A percentile compares a stretch with the other conserved stretches of the same genome.
Conservation (phyloP, 1,139 yeast genomes). For the Blastobotrys malaysiensis region DNA sequence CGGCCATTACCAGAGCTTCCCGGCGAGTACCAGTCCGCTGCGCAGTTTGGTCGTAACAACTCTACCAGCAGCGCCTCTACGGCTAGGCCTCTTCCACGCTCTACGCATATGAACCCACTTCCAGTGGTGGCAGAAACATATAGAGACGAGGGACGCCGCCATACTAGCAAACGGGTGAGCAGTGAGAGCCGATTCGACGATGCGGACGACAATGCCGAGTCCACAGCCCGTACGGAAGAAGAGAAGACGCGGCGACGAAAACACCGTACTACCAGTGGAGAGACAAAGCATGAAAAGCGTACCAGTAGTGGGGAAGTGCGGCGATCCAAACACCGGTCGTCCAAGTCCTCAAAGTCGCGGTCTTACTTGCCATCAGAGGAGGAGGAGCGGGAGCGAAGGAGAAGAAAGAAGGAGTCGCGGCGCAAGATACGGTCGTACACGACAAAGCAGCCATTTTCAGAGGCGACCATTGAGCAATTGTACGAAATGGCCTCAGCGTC, state of each 20-base stretch:
- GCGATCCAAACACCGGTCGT: not conserved
- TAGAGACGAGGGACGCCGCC: not conserved
- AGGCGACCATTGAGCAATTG: conserved; percentile 25
- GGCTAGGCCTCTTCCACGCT: not conserved
- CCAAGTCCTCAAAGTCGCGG: not conserved
- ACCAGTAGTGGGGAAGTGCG: not conserved
- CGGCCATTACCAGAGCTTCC: not conserved
- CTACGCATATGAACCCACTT: not conserved
- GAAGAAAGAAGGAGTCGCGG: not conserved
- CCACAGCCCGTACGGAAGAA: not conserved
- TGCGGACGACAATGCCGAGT: not conserved
- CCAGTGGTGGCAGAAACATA: not conserved
- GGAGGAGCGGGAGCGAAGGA: conserved; percentile 1
- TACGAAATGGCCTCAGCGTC: conserved; percentile 23
- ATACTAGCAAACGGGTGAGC: not conserved
- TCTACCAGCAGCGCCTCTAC: not conserved
- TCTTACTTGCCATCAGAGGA: not conserved
- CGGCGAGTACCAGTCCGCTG: not conserved
- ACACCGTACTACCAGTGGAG: too few relatives aligned
- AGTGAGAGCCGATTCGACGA: not conserved
- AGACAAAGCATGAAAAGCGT: not conserved
- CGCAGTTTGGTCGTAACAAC: not conserved
- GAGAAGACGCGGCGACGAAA: not conserved
- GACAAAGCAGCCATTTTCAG: conserved; percentile 22
- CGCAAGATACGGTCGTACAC: not conserved